These are phyloP conservation scores for Skeletonema menzelii DNA, from an alignment of 108 stramenopile species.

Conservation along the genomic window DNA sequence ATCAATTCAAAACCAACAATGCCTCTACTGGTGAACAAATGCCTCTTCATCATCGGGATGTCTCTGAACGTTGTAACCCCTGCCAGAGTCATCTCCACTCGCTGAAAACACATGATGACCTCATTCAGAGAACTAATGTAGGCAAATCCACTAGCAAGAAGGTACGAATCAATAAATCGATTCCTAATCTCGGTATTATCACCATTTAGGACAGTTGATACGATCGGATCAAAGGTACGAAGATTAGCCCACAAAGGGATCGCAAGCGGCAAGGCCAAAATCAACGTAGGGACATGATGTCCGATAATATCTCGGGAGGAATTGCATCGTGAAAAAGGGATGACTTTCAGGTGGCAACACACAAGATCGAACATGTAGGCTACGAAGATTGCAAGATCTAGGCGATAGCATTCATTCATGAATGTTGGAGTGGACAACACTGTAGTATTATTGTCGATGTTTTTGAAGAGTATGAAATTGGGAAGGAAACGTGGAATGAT, in stretches of 20 bases:
- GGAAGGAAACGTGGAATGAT: slow-evolving; percentile 2
- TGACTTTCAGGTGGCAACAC: slow-evolving; percentile 16
- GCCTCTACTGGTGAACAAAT: slow-evolving; percentile 13
- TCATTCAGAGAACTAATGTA: slow-evolving; percentile 30
- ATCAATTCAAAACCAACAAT: slow-evolving; percentile 10
- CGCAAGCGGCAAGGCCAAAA: slow-evolving; percentile 11
- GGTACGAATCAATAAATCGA: slow-evolving; percentile 5
- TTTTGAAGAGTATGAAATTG: background rate
- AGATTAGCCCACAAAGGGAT: slow-evolving; percentile 12
- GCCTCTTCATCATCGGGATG: background rate
- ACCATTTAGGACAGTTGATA: background rate
- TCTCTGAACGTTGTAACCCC: background rate
- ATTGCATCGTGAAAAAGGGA: slow-evolving; percentile 27
- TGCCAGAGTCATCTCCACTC: slow-evolving; percentile 15
- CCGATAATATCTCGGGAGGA: slow-evolving; percentile 15
- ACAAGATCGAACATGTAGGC: slow-evolving; percentile 32
- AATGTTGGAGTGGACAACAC: background rate
- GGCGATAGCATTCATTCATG: background rate
- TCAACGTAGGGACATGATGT: slow-evolving; percentile 23
- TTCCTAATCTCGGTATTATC: background rate
- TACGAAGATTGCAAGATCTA: slow-evolving; percentile 18
- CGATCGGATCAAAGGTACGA: background rate
- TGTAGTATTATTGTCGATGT: background rate
- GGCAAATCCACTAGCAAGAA: slow-evolving; percentile 11
- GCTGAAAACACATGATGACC: slow-evolving; percentile 28